Evolutionary conservation across 345 rosid genomes (phyloP), one percentile per base, ranked within the genome.

Genomic region (Carallia pectinifolia): DNA sequence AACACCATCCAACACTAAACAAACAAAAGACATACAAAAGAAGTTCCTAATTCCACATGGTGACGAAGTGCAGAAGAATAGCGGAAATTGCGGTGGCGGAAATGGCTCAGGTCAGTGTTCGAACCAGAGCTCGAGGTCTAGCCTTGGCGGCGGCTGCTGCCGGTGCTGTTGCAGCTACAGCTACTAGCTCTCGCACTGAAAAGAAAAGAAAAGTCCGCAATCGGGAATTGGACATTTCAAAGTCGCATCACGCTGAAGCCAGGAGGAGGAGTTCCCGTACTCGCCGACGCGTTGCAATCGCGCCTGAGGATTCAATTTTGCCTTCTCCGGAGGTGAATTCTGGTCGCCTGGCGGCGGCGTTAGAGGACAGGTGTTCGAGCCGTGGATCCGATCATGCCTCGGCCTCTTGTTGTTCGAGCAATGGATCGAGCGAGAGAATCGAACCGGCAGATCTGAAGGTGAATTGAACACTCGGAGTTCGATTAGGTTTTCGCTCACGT

Each of bases 401-500:
- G 5, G 79, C 79, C 67, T 88, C 89, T 65, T 87, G 93, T 73
- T 84, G 87, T 56, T 83, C 88, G 7, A 82, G 85, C 79, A 79
- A 81, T 62, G 82, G 86, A 80, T 83, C 86, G 48, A 76, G 81
- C 58, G 82, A 74, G 70, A 74, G 71, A 54, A 74, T 65, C 36
- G 64, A 75, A 67, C 78, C 71, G 44, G 62, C 76, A 82, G 87
- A 89, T 89, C 86, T 84, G 78, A 81, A 86, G 88, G 89, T 83
- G 72, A 31, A 61, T 48, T 63, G 27, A 36, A 44, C 50, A 44
- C 13, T 23, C 13, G 5, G 50, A 44, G 50, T 44, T 44, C 1
- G 17, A 69, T 62, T 69, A 58, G 34, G 53, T 64, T 64, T 52
- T 9, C n/a, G 18, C 59, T 44, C 16, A 3, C 50, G 50, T 44